Evolutionary conservation across 1,284 basidiomycete species (phyloP).

Genomic region (Meripilus lineatus): DNA sequence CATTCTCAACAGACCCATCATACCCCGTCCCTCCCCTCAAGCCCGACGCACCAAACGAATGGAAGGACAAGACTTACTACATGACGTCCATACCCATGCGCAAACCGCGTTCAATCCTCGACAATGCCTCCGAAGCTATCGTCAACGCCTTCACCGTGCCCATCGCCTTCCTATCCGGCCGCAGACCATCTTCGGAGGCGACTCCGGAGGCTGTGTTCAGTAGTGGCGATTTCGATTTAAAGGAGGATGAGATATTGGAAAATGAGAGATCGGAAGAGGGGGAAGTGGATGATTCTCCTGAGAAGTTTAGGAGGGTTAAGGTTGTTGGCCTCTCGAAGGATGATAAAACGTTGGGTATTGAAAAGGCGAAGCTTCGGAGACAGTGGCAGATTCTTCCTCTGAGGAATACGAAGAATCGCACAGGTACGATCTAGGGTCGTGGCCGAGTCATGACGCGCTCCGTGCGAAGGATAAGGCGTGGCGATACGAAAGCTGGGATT

Average conservation of each 20-base stretch:
- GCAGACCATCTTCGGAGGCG: slow-evolving; percentile 30
- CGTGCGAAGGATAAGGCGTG: no score
- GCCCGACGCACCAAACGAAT: slow-evolving; percentile 31
- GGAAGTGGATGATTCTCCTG: slow-evolving; percentile 68
- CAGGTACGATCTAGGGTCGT: slow-evolving; percentile 2
- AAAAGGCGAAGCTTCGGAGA: slow-evolving; percentile 28
- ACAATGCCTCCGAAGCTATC: slow-evolving; percentile 62
- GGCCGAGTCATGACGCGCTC: no score
- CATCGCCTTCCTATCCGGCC: slow-evolving; percentile 43
- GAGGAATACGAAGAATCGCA: slow-evolving; percentile 22
- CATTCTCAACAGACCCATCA: slow-evolving; percentile 57
- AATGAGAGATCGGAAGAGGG: slow-evolving; percentile 71
- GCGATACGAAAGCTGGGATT: no score
- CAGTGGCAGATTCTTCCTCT: slow-evolving; percentile 38
- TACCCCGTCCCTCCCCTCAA: slow-evolving; percentile 41
- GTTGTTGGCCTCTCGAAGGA: slow-evolving; percentile 34
- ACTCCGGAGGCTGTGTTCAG: slow-evolving; percentile 61
- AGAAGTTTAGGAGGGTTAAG: slow-evolving; percentile 37
- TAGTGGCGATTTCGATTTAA: slow-evolving; percentile 58
- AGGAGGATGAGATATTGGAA: slow-evolving; percentile 72
- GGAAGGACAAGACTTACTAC: slow-evolving; percentile 57
- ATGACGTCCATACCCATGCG: slow-evolving; percentile 60
- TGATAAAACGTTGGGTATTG: slow-evolving; percentile 22
- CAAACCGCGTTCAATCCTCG: slow-evolving; percentile 61
- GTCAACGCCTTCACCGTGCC: slow-evolving; percentile 48